Conservation (phyloP, 1,284 basidiomycete species). For the Trichosporon inkin region DNA sequence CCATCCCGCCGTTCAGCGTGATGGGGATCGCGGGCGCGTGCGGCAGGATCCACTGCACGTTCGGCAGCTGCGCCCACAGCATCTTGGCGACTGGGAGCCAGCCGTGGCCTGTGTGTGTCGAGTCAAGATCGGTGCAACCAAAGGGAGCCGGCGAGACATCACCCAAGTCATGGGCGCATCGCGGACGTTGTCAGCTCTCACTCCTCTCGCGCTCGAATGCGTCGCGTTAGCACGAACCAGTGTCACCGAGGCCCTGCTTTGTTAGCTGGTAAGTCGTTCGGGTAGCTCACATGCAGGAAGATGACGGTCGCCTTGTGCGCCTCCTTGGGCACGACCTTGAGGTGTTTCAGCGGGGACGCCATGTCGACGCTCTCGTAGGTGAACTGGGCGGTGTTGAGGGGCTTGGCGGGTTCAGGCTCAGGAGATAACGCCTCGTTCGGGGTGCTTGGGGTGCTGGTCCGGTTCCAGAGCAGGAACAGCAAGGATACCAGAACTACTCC, state of each 20-base stretch:
- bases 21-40: constrained; percentile 60
- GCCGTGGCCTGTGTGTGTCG: constrained; percentile 56
- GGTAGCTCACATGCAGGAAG: constrained; percentile 71
- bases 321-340: constrained; percentile 44
- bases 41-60: constrained; percentile 79
- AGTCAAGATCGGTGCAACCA: neutral
- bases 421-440: neutral
- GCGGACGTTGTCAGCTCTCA: neutral
- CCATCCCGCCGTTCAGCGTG: constrained; percentile 46
- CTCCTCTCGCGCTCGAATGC: neutral
- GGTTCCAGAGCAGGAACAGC: constrained; percentile 1
- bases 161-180: neutral
- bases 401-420: neutral
- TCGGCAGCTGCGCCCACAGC: constrained; percentile 58
- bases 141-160: constrained; percentile 24
- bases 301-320: constrained; percentile 79
- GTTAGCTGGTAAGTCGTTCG: neutral
- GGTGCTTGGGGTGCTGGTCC: neutral
- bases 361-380: constrained; percentile 14
- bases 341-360: constrained; percentile 41
- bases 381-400: neutral
- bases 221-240: constrained; percentile 24
- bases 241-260: constrained; percentile 43
- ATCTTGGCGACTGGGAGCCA: constrained; percentile 73
- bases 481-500: neutral